Evolutionary conservation across 768 basidiomycete species (phyloP).

Genomic region (Gelatoporia subvermispora): DNA sequence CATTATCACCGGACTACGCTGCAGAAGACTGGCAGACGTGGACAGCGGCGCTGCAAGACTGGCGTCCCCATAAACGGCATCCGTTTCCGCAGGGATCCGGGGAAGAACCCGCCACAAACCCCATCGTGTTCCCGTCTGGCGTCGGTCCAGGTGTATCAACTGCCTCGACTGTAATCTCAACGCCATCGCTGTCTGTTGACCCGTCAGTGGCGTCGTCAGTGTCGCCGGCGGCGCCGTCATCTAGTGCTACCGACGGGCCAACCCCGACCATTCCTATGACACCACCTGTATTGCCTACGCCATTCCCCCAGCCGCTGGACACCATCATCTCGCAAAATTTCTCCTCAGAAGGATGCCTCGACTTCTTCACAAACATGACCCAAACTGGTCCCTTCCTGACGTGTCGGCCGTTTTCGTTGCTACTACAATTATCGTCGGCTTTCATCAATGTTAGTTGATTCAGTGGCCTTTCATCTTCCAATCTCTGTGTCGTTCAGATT

Average conservation of each 20-base stretch:
- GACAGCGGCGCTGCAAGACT: conserved; percentile 25
- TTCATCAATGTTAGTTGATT: conserved; percentile 49
- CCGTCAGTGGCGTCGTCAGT: conserved; percentile 33
- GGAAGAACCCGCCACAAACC: not conserved
- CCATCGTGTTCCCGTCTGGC: not conserved
- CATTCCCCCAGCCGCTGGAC: conserved; percentile 77
- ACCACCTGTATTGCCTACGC: conserved; percentile 57
- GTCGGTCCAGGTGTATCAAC: too few relatives aligned
- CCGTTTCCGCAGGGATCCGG: not conserved
- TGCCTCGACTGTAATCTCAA: conserved; percentile 4
- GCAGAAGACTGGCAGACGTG: conserved; percentile 2
- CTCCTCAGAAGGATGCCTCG: conserved; percentile 55
- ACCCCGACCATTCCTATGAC: conserved; percentile 35
- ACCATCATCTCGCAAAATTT: conserved; percentile 60
- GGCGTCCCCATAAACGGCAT: conserved; percentile 42
- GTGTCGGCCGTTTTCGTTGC: conserved; percentile 74
- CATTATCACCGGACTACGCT: conserved; percentile 24
- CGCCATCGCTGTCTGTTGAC: not conserved
- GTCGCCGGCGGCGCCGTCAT: conserved; percentile 54
- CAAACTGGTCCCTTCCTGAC: conserved; percentile 50
- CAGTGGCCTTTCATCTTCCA: not conserved
- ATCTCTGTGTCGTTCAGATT: not conserved
- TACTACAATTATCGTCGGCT: conserved; percentile 47
- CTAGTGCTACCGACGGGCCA: conserved; percentile 21
- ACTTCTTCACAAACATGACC: conserved; percentile 78